Base-by-base conservation (phyloP, 2,329 filamentous ascomycete genomes). In the Lasiodiplodia gonubiensis region DNA sequence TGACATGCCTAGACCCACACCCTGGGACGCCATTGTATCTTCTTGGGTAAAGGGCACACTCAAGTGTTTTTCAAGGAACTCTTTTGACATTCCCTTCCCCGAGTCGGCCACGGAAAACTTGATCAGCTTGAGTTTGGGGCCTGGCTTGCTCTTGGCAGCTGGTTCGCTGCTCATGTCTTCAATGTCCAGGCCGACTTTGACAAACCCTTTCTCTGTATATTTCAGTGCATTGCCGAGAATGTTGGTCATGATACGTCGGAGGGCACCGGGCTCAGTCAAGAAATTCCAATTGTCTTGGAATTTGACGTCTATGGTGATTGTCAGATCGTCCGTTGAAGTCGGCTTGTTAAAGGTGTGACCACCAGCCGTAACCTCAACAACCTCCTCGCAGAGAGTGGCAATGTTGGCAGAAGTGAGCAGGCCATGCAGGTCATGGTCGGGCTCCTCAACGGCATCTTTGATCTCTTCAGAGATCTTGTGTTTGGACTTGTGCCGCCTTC, bases 1-100 rank as follows among this genome's bases (percentile, higher is more conserved):
- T 35, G 73, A 76, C n/a, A 80, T 71, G 23, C 78, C 78, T 2
- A 80, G 72, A 12, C 78, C 78, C 14, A 77, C 79, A 14, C 78
- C 78, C 25, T 66, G 64, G 7, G 52, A 57, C 35, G 78, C 75
- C n/a, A 73, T 76, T 27, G 77, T 74, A 21, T 80, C 77, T 54
- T 80, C 78, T 66, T 80, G 78, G 1, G 77, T 76, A 59, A 80
- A 80, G 2, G 78, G 79, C 46, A 77, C 76, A 68, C 77, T 80
- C 0, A 80, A 70, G 52, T 75, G 72, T 46, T 75, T 74, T 67
- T 77, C 73, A 49, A 80, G 71, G 60, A 79, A 80, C 42, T 80
- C 76, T 48, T 77, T 72, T 1, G 77, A 79, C 76, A 80, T 80
- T 2, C 78, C 78, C 30, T 78, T 78, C n/a, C 78, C 78, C 18